Percentiles rank a stretch among this genome's conserved stretches.
These are phyloP conservation scores for Yarrowia sp. DNA, from an alignment of 805 yeast species.

Conservation along the genomic window DNA sequence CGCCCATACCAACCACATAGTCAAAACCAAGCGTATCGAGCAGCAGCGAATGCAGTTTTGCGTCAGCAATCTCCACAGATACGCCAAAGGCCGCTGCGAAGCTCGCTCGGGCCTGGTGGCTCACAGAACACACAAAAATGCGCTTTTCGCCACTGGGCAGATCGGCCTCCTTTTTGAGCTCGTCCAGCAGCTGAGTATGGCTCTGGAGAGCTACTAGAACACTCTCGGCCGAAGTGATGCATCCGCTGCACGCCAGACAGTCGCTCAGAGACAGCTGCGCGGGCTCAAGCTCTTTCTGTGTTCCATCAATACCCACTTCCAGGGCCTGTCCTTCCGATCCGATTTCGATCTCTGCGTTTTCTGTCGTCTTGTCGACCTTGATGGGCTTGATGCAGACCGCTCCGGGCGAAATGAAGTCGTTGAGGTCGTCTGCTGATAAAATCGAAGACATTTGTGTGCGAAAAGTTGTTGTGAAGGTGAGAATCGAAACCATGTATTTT, in stretches of 20 bases:
- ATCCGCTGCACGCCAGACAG: constrained; percentile 95
- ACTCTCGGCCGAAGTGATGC: constrained; percentile 97
- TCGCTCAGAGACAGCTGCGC: constrained; percentile 90
- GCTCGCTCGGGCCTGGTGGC: constrained; percentile 85
- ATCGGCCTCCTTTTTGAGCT: constrained; percentile 42
- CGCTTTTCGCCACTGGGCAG: constrained; percentile 11
- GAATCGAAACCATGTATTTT: no score
- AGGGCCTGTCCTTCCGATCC: constrained; percentile 62
- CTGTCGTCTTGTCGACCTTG: constrained; percentile 43
- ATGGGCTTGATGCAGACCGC: constrained; percentile 92
- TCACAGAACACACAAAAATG: constrained; percentile 68
- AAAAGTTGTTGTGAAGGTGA: not conserved
- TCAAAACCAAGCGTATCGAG: constrained; percentile 60
- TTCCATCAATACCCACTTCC: constrained; percentile 60
- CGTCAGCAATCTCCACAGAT: constrained; percentile 57
- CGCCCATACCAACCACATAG: constrained; percentile 78
- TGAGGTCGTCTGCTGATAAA: constrained; percentile 82
- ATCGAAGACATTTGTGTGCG: constrained; percentile 68
- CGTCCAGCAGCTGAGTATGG: constrained; percentile 70
- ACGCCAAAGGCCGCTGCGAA: constrained; percentile 65
- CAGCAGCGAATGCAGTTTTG: constrained; percentile 57
- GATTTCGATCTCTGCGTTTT: constrained; percentile 48
- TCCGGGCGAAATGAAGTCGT: constrained; percentile 93
- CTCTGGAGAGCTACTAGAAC: constrained; percentile 88
- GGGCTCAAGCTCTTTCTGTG: constrained; percentile 52